A percentile compares a stretch with the other conserved stretches of the same genome.
Evolutionary conservation across 768 basidiomycete genomes (phyloP).

Genomic region (Amanita rimosa): DNA sequence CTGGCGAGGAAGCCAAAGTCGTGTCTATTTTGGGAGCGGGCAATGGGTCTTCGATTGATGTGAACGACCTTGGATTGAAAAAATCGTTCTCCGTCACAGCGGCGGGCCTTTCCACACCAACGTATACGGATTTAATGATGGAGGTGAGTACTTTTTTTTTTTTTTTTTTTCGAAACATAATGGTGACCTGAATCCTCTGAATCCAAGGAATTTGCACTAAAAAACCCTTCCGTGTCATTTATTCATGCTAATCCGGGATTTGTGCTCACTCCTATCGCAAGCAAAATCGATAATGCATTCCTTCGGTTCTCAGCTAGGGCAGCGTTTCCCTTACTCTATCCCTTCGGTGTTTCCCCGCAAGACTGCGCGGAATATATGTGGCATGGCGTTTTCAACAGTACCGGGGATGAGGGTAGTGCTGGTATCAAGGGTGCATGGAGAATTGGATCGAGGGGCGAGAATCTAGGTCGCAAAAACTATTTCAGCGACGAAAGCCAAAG

Average conservation of each 20-base stretch:
- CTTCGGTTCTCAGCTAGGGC: conserved; percentile 13
- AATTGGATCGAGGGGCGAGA: neutral
- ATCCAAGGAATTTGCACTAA: conserved; percentile 21
- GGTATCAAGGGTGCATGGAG: neutral
- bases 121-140: conserved; percentile 45
- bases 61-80: conserved; percentile 41
- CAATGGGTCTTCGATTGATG: conserved; percentile 22
- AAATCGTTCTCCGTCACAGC: conserved; percentile 26
- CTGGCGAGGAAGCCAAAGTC: conserved; percentile 37
- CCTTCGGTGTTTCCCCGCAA: conserved; percentile 14
- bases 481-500: neutral
- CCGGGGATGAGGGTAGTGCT: neutral
- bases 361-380: conserved; percentile 27
- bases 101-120: conserved; percentile 23
- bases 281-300: conserved; percentile 15
- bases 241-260: conserved; percentile 25
- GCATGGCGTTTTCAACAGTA: conserved; percentile 1
- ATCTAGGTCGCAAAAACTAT: conserved; percentile 2
- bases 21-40: conserved; percentile 30
- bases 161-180: neutral
- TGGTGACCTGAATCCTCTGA: neutral
- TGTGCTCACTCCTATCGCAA: conserved; percentile 22
- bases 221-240: conserved; percentile 21
- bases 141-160: conserved; percentile 22
- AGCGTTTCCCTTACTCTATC: conserved; percentile 12